Evolutionary conservation across 2,329 filamentous ascomycete genomes (phyloP).

Genomic region (Trichocomaceae sp.): DNA sequence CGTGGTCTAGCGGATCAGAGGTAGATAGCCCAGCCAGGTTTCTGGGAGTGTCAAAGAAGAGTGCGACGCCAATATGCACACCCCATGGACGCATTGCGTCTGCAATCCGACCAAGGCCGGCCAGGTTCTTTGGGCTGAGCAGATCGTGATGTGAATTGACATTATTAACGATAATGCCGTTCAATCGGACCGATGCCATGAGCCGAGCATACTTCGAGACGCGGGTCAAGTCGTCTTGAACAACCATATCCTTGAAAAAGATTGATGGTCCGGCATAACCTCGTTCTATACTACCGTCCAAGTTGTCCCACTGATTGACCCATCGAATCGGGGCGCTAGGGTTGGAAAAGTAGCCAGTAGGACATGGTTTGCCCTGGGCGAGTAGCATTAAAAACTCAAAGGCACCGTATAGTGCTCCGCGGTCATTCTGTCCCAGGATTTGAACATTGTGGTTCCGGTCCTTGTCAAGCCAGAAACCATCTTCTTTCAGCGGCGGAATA

Average conservation of each 20-base stretch:
- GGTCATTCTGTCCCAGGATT: conserved; percentile 60
- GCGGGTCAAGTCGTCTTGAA: conserved; percentile 55
- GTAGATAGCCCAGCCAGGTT: conserved; percentile 51
- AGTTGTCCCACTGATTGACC: conserved; percentile 69
- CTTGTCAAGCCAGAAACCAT: conserved; percentile 55
- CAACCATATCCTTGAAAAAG: conserved; percentile 55
- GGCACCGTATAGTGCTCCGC: conserved; percentile 61
- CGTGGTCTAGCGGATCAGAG: conserved; percentile 58
- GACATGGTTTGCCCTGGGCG: conserved; percentile 52
- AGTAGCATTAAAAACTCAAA: conserved; percentile 63
- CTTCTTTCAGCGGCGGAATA: conserved; percentile 26
- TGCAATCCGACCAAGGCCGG: conserved; percentile 56
- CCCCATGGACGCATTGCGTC: conserved; percentile 62
- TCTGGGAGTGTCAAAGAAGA: conserved; percentile 62
- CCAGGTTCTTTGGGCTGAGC: conserved; percentile 51
- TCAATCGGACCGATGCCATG: conserved; percentile 59
- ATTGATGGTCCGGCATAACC: conserved; percentile 63
- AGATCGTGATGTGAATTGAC: conserved; percentile 61
- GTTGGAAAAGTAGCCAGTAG: conserved; percentile 46
- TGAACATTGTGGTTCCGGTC: conserved; percentile 40
- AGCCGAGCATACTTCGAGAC: conserved; percentile 59
- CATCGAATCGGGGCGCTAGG: conserved; percentile 59
- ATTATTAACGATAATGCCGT: conserved; percentile 63
- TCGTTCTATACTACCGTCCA: conserved; percentile 60
- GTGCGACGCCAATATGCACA: conserved; percentile 57